These are phyloP conservation scores for Tylopilus sp. DNA, from an alignment of 768 basidiomycete genomes.

Conservation along the genomic window DNA sequence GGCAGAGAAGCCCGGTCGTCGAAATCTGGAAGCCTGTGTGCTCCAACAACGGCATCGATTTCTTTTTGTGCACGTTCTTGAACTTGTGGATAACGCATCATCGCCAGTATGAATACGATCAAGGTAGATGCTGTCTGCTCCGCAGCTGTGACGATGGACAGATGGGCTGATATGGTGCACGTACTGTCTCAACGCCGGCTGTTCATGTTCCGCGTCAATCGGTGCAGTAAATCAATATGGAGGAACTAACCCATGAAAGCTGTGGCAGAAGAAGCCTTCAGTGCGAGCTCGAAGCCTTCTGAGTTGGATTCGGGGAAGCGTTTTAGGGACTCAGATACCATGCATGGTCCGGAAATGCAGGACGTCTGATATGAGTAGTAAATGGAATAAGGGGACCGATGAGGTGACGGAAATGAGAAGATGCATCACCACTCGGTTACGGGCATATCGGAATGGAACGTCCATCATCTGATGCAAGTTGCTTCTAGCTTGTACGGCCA, in stretches of 20 bases:
- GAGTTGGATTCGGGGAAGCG: slow-evolving; percentile 14
- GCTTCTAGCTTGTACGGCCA: slow-evolving; percentile 28
- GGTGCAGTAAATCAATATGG: background rate
- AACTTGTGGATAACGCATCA: slow-evolving; percentile 33
- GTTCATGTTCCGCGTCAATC: slow-evolving; percentile 4
- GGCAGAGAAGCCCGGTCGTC: slow-evolving; percentile 28
- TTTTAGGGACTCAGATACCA: slow-evolving; percentile 30
- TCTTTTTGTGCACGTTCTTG: slow-evolving; percentile 34
- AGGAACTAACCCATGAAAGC: slow-evolving; percentile 29
- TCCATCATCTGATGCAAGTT: slow-evolving; percentile 29
- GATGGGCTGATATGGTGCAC: background rate
- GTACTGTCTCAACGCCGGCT: slow-evolving; percentile 32
- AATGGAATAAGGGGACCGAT: background rate
- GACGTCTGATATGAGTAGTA: slow-evolving; percentile 10
- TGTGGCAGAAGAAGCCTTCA: slow-evolving; percentile 31
- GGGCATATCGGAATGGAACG: slow-evolving; percentile 29
- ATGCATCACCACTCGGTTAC: slow-evolving; percentile 21
- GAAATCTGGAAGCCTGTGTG: slow-evolving; percentile 24
- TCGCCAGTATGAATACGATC: slow-evolving; percentile 30
- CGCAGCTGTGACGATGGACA: slow-evolving; percentile 1
- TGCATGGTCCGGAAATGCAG: slow-evolving; percentile 23
- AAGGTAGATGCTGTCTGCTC: slow-evolving; percentile 33
- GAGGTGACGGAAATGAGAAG: background rate
- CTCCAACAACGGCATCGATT: slow-evolving; percentile 32
- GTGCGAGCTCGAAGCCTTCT: slow-evolving; percentile 24